A percentile compares a stretch with the other conserved stretches of the same genome.
Evolutionary conservation across 352 stramenopile genomes (phyloP).

Genomic region (Phytopythium delawarense): DNA sequence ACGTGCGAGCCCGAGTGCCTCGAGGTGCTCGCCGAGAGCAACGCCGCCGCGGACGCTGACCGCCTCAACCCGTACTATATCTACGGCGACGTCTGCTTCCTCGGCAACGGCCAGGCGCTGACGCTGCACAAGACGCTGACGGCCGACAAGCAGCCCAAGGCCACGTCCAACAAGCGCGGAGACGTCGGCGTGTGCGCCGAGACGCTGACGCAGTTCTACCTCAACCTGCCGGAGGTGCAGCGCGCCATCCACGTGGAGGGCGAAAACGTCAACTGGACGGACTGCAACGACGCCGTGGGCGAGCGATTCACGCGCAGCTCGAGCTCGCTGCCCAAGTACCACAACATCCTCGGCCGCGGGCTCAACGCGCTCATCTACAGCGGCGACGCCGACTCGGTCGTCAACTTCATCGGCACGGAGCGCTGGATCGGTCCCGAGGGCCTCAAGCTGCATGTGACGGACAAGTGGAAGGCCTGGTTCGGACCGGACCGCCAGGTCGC

Average conservation of each 20-base stretch:
- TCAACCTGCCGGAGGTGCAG: constrained; percentile 57
- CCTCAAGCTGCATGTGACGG: constrained; percentile 39
- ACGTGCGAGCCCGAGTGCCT: constrained; percentile 42
- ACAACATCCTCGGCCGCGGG: constrained; percentile 44
- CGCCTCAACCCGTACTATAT: constrained; percentile 77
- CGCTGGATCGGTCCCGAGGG: constrained; percentile 72
- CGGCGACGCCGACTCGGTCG: constrained; percentile 73
- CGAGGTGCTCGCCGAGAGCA: constrained; percentile 43
- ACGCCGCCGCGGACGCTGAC: constrained; percentile 35
- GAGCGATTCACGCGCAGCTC: constrained; percentile 44
- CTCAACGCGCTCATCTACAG: constrained; percentile 72
- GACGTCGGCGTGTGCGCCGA: constrained; percentile 67
- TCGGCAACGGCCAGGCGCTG: constrained; percentile 50
- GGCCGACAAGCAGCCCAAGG: constrained; percentile 17
- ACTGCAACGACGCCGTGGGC: constrained; percentile 59
- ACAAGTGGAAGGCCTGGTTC: constrained; percentile 63
- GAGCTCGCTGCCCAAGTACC: constrained; percentile 62
- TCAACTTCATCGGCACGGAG: constrained; percentile 88
- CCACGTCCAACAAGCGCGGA: constrained; percentile 28
- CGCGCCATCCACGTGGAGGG: constrained; percentile 55
- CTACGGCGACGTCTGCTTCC: constrained; percentile 75
- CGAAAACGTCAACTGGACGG: constrained; percentile 43
- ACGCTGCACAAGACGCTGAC: constrained; percentile 39
- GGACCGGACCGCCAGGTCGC: constrained; percentile 78
- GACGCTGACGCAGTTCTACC: constrained; percentile 58